A percentile compares a stretch with the other conserved stretches of the same genome.
These are phyloP conservation scores for Silene latifolia DNA, from an alignment of 148 eudicot species.

Conservation along the genomic window DNA sequence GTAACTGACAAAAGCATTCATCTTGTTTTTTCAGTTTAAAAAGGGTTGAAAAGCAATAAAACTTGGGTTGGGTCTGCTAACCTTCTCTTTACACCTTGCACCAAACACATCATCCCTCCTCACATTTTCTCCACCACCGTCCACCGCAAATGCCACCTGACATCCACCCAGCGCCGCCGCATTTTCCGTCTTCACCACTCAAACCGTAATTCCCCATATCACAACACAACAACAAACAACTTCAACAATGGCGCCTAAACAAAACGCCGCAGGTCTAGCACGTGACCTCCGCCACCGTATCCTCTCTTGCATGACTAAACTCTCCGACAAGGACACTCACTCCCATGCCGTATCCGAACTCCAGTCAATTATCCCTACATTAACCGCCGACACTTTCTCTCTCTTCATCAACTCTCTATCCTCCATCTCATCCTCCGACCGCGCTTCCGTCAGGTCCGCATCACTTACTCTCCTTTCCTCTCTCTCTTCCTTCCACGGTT, in stretches of 20 bases:
- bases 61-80: not conserved
- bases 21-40: slow-evolving; percentile 18
- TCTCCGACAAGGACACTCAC: slow-evolving; percentile 88
- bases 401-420: slow-evolving; percentile 70
- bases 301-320: slow-evolving; percentile 69
- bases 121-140: slow-evolving; percentile 5
- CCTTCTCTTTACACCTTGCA: not conserved
- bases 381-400: slow-evolving; percentile 46
- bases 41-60: slow-evolving; percentile 1
- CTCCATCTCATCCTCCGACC: slow-evolving; percentile 77
- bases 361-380: slow-evolving; percentile 55
- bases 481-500: slow-evolving; percentile 51
- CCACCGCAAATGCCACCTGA: slow-evolving; percentile 30
- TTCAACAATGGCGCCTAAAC: slow-evolving; percentile 25
- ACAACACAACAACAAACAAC: no score
- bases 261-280: slow-evolving; percentile 28
- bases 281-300: slow-evolving; percentile 80
- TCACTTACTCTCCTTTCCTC: slow-evolving; percentile 54
- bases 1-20: slow-evolving; percentile 21
- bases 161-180: slow-evolving; percentile 12
- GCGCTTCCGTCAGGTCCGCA: slow-evolving; percentile 54
- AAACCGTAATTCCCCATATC: not conserved
- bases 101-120: not conserved
- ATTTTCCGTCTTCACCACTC: slow-evolving; percentile 8
- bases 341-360: slow-evolving; percentile 70